These are phyloP conservation scores for Kalaharituber pfeilii DNA, from an alignment of 2,329 filamentous ascomycete species.

Conservation along the genomic window DNA sequence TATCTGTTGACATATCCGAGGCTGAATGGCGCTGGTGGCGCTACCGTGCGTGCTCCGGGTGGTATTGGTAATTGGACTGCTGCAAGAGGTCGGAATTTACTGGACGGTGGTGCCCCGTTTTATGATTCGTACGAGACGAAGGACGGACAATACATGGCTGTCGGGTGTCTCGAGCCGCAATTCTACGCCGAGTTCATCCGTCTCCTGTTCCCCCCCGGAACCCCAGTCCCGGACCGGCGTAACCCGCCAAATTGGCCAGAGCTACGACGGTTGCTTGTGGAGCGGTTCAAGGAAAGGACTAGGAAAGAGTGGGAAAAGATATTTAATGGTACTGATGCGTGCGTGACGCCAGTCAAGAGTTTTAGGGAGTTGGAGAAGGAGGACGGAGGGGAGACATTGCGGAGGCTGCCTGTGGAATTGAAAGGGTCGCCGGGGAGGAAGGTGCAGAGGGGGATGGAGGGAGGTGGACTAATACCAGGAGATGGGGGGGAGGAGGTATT, in stretches of 20 bases:
- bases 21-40: neutral
- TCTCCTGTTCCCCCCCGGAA: conserved; percentile 29
- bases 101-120: conserved; percentile 74
- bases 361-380: conserved; percentile 51
- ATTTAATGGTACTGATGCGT: conserved; percentile 84
- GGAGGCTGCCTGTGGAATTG: conserved; percentile 30
- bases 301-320: conserved; percentile 65
- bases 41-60: no score
- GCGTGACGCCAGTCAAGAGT: conserved; percentile 71
- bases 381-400: conserved; percentile 30
- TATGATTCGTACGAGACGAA: conserved; percentile 79
- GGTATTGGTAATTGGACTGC: conserved; percentile 33
- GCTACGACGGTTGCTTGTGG: conserved; percentile 43
- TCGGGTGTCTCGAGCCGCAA: conserved; percentile 77
- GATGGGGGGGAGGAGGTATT: conserved; percentile 55
- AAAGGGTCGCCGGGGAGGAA: conserved; percentile 31
- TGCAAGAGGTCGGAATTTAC: conserved; percentile 53
- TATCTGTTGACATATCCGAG: conserved; percentile 67
- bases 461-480: conserved; percentile 34
- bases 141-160: conserved; percentile 63
- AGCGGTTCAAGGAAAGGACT: conserved; percentile 50
- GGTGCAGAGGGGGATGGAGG: conserved; percentile 25
- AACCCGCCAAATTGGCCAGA: conserved; percentile 51
- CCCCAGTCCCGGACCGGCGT: conserved; percentile 35
- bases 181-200: conserved; percentile 60